Percentiles rank a stretch among this genome's conserved stretches.
phyloP scores from a whole-genome alignment of 1,284 basidiomycete genomes.

The Paramarasmius palmivorus region DNA sequence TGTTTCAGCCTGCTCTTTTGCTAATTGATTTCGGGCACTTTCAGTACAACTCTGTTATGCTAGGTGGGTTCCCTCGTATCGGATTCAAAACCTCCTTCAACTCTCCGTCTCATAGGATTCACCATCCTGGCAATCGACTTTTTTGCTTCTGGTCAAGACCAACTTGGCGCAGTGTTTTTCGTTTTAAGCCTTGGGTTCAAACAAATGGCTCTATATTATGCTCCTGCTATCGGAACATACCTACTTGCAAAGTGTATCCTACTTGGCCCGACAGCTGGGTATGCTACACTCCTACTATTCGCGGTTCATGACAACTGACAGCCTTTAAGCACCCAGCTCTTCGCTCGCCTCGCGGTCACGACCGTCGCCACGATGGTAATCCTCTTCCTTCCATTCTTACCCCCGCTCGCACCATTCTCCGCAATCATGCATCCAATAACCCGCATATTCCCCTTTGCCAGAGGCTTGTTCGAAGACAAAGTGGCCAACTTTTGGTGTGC shows the following conservation, averaged over 20 bases:
- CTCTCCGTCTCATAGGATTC: conserved; percentile 51
- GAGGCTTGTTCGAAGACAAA: conserved; percentile 95
- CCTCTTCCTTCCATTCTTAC: conserved; percentile 77
- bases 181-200: conserved; percentile 88
- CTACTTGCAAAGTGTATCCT: conserved; percentile 81
- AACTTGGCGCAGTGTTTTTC: conserved; percentile 80
- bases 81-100: conserved; percentile 2
- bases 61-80: conserved; percentile 49
- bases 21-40: conserved; percentile 93
- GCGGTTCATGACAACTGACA: conserved; percentile 10
- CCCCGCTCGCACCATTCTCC: conserved; percentile 52
- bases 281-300: conserved; percentile 22
- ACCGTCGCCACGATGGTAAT: conserved; percentile 64
- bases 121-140: conserved; percentile 71
- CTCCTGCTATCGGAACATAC: conserved; percentile 86
- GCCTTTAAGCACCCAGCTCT: conserved; percentile 52
- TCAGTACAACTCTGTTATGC: conserved; percentile 91
- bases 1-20: conserved; percentile 83
- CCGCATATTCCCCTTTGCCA: conserved; percentile 88
- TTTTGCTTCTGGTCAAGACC: conserved; percentile 69
- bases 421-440: conserved; percentile 64
- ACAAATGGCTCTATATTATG: conserved; percentile 95
- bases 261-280: conserved; percentile 71
- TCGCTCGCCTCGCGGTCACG: conserved; percentile 65
- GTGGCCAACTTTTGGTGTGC: conserved; percentile 97